Base-by-base conservation (phyloP, 257 asterid species). In the Solanum microdontum region DNA sequence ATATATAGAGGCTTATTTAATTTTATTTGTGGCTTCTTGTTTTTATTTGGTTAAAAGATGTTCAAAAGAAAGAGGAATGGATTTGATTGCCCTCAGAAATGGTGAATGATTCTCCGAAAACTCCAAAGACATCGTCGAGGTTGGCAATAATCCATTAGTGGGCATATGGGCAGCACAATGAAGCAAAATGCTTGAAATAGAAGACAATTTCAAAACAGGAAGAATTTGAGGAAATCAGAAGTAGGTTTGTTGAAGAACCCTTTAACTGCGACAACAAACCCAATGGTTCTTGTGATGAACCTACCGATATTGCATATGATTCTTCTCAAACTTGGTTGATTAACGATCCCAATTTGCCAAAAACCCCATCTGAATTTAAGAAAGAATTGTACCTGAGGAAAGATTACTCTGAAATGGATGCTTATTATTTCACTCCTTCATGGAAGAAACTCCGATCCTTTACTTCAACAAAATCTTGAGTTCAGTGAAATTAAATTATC, bases 191-290 rank as follows among this genome's bases (percentile, higher is more conserved):
- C 68, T 76, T 19, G 48, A 87, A 87, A 75, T 87, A 79, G 62
- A 82, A 83, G 37, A 70, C 2, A 17, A 34, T 82, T 33, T 43
- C 37, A 17, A 39, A 86, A 48, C 17, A n/a, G 33, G 89, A 87
- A 30, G 87, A 87, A 70, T 87, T 62, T 70, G 89, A 87, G 74
- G 89, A 87, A n/a, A 80, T 87, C 28, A 83, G 62, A 33, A 83
- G 74, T 39, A 87, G 26, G n/a, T 80, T 87, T 36, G 43, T 69
- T 34, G 72, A 87, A 77, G 87, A 87, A 36, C 87, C 89, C 9
- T 82, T 87, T 45, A 33, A 9, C 36, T 87, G 83, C 83, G 12
- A 69, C 60, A 82, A 43, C 40, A 87, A 87, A 21, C 87, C 86
- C 6, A 33, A 83, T 33, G 37, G 4, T 69, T 37, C 84, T 72